Evolutionary conservation across 2,329 filamentous ascomycete species (phyloP).

Genomic region (Chrysoporthe puriensis): DNA sequence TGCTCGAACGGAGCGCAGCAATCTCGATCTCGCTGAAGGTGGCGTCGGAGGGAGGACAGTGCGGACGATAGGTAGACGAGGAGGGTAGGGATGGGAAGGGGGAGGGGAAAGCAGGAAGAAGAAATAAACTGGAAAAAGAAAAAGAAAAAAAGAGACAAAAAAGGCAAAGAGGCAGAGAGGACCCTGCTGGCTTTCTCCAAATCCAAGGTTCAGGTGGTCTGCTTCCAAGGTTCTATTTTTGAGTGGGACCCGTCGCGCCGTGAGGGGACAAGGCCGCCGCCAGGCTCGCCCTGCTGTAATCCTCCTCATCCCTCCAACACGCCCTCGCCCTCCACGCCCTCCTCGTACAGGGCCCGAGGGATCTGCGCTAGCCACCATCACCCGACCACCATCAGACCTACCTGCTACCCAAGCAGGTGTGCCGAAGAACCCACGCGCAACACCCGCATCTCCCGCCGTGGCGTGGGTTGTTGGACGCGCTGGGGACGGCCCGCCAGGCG

Average conservation of each 20-base stretch:
- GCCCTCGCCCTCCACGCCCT: no score
- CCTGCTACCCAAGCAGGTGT: no score
- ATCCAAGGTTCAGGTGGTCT: not conserved
- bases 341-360: no score
- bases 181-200: not conserved
- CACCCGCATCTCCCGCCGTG: not conserved
- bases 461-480: not conserved
- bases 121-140: not conserved
- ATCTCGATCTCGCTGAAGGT: not conserved
- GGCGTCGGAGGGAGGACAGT: not conserved
- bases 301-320: no score
- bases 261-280: not conserved
- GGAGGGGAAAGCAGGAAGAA: not conserved
- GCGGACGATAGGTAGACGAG: not conserved
- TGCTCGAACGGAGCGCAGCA: no score
- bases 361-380: no score
- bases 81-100: not conserved
- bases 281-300: not conserved
- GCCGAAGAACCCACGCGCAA: not conserved
- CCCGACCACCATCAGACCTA: no score
- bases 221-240: not conserved
- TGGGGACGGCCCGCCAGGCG: slow-evolving; percentile 5
- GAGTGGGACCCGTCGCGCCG: not conserved
- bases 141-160: not conserved
- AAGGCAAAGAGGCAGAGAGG: not conserved